Base-by-base conservation (phyloP, 768 basidiomycete genomes). In the Rickenella mellea region DNA sequence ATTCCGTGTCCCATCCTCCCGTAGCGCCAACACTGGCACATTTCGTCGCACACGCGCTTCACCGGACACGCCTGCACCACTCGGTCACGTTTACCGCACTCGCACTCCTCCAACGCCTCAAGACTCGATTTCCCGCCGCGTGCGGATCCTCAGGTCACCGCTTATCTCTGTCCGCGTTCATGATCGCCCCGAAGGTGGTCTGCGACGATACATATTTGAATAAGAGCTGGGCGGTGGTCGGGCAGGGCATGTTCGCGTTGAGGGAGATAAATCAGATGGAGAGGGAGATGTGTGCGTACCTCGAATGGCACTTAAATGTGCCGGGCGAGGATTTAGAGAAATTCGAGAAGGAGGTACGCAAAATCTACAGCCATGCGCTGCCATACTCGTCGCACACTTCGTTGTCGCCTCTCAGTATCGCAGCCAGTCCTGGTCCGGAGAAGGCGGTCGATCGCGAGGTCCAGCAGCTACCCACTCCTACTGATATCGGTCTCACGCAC, bases 231-330 rank as follows among this genome's bases (percentile, higher is more conserved):
- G 76, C 78, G 5, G 83, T 92, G 33, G 90, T 93, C 29, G 89
- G 85, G 0, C 87, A 92, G 59, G 80, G 78, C 22, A 82, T 90
- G 76, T 93, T 92, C 53, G 65, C 71, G 1, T 65, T 93, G 6
- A 73, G 84, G 35, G 91, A 93, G 70, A 83, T 96, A 55, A 96
- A 96, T 61, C 90, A 93, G 69, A 92, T 93, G 90, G 91, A 93
- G 66, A 68, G 89, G 19, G 90, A 93, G 63, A 91, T 96, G 82
- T 90, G 81, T 48, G 72, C 76, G 12, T 98, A 97, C 55, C 67
- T 99, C 32, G 92, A 94, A 57, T 97, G 91, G 92, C 83, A 87
- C 54, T 67, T 88, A 5, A 84, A 79, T 31, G 80, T 87, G 3
- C 33, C 33, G 19, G 33, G 33, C 5, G 33, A 36, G 10, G 33